A percentile compares a stretch with the other conserved stretches of the same genome.
Evolutionary conservation across 805 yeast species (phyloP).

Genomic region (Suhomyces sp.): DNA sequence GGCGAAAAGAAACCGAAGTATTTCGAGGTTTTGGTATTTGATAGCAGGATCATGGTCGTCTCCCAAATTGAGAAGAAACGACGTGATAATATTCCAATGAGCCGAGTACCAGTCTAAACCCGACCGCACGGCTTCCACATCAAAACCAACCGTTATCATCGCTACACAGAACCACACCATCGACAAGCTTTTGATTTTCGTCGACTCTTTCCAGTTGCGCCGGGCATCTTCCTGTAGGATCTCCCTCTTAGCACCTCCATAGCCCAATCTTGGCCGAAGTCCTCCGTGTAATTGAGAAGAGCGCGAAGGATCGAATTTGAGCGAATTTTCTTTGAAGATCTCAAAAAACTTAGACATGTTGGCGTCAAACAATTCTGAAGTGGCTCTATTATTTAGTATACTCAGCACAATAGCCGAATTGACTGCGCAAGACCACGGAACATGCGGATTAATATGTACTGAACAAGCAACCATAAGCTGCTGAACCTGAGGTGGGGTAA

Average conservation of each 20-base stretch:
- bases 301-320: neutral
- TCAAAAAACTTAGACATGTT: neutral
- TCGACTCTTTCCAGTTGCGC: conserved; percentile 25
- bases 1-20: conserved; percentile 16
- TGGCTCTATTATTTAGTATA: neutral
- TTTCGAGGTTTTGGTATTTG: conserved; percentile 24
- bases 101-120: conserved; percentile 7
- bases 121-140: neutral
- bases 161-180: conserved; percentile 24
- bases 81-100: conserved; percentile 26
- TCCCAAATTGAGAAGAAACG: conserved; percentile 33
- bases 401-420: conserved; percentile 4
- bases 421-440: conserved; percentile 26
- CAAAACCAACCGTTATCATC: conserved; percentile 1
- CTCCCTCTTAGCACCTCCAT: conserved; percentile 16
- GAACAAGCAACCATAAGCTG: conserved; percentile 10
- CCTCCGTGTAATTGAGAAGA: conserved; percentile 10
- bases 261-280: conserved; percentile 21
- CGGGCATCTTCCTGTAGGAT: conserved; percentile 23
- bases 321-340: conserved; percentile 1
- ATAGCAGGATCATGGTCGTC: conserved; percentile 31
- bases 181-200: conserved; percentile 22
- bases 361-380: neutral
- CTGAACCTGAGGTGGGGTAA: neutral
- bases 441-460: conserved; percentile 24